Conservation (phyloP, 2,329 filamentous ascomycete genomes). For the Calonectria naviculata region DNA sequence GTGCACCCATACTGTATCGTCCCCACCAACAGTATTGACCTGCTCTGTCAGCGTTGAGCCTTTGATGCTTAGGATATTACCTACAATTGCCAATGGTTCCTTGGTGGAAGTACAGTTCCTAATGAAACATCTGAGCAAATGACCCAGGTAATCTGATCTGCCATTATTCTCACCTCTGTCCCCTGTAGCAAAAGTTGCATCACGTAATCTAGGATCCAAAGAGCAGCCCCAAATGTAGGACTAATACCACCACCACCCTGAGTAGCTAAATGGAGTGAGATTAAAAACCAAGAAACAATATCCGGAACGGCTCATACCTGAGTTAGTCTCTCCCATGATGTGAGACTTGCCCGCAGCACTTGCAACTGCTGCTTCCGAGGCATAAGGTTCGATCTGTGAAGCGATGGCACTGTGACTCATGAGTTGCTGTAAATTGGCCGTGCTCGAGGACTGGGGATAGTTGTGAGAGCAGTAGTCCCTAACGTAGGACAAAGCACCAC, state of each 20-base stretch:
- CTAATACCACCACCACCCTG: conserved; percentile 52
- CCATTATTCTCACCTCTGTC: conserved; percentile 15
- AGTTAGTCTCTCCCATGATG: conserved; percentile 59
- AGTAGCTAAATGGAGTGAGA: conserved; percentile 37
- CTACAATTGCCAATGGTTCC: conserved; percentile 63
- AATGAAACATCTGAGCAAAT: not conserved
- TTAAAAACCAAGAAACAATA: not conserved
- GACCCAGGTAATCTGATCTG: not conserved
- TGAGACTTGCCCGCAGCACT: conserved; percentile 49
- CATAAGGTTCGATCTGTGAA: conserved; percentile 49
- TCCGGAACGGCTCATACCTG: conserved; percentile 21
- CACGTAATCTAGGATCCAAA: conserved; percentile 55
- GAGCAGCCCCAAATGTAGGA: conserved; percentile 52
- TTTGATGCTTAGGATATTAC: conserved; percentile 15
- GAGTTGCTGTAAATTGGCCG: conserved; percentile 47
- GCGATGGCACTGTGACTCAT: conserved; percentile 56
- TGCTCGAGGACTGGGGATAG: conserved; percentile 52
- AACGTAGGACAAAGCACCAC: conserved; percentile 48
- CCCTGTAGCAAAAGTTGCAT: conserved; percentile 45
- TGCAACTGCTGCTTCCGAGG: conserved; percentile 50
- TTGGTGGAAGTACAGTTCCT: conserved; percentile 59
- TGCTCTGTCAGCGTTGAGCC: conserved; percentile 10
- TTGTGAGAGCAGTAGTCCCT: conserved; percentile 58
- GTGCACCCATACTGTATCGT: conserved; percentile 59
- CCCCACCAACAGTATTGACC: conserved; percentile 61